Evolutionary conservation across 2,329 filamentous ascomycete genomes (phyloP), one percentile per base, ranked within the genome.

Genomic region (Huntiella savannae): DNA sequence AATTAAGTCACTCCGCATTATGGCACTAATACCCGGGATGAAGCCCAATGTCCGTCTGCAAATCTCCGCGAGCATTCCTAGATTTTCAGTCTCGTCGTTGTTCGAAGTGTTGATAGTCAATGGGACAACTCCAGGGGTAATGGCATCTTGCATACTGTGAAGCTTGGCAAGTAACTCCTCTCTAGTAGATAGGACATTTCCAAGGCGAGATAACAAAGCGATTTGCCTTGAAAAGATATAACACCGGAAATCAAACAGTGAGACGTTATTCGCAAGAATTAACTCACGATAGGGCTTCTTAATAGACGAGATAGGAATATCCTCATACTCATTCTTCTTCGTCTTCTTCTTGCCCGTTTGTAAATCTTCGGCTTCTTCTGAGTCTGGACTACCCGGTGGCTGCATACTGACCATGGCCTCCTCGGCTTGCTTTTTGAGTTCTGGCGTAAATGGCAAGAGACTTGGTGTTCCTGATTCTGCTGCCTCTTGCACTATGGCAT

Each of bases 181-280:
- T 34, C 71, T 61, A 0, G 74, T 73, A 2, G 73, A 76, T 60
- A 63, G 72, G 0, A 74, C 74, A 56, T 88, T 91, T n/a, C 82
- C 86, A 1, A 93, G 70, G 4, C 87, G 75, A 10, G 94, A 68
- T 1, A 96, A 68, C 1, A 98, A 63, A 2, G 81, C 74, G 51
- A 94, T 75, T 55, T 98, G 88, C 17, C 91, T 75, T 3, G 85
- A 78, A 59, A 96, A 98, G 10, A 98, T 77, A 59, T 98, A 98
- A 54, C 82, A 84, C 43, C 84, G 73, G 59, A 98, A 96, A 60
- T 98, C 91, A 57, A 96, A 95, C 2, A 94, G 70, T 0, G 91
- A 98, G 33, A 98, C 92, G 53, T 94, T 83, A 63, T 92, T 98
- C 11, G 83, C 80, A 35, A 98, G 67, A 42, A 98, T 98, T 55